Percentiles rank a stretch among this genome's conserved stretches.
Conservation (phyloP, 1,284 basidiomycete genomes). For the Ustilago crameri region DNA sequence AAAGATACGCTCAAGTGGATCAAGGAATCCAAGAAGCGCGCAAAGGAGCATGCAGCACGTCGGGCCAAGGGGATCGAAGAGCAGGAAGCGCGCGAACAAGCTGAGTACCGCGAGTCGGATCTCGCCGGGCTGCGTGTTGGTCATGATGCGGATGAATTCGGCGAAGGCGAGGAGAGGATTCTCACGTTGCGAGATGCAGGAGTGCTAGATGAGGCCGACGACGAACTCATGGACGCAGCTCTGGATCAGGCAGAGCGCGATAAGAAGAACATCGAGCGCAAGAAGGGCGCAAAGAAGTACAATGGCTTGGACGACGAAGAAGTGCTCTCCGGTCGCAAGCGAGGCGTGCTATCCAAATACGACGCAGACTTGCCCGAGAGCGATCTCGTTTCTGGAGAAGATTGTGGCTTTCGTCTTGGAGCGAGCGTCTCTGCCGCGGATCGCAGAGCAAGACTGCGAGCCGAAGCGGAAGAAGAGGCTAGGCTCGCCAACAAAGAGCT, state of each 20-base stretch:
- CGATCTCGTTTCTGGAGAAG: slow-evolving; percentile 41
- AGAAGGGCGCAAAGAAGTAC: slow-evolving; percentile 89
- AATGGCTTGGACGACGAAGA: slow-evolving; percentile 98
- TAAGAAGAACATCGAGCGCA: slow-evolving; percentile 82
- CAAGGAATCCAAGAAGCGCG: slow-evolving; percentile 85
- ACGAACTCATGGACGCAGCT: slow-evolving; percentile 93
- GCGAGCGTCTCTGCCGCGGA: slow-evolving; percentile 34
- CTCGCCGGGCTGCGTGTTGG: slow-evolving; percentile 92
- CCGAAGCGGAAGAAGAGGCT: slow-evolving; percentile 74
- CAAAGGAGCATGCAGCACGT: slow-evolving; percentile 83
- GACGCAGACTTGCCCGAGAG: slow-evolving; percentile 84
- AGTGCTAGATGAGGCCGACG: slow-evolving; percentile 94
- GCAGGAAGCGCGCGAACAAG: slow-evolving; percentile 77
- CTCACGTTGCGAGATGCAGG: slow-evolving; percentile 95
- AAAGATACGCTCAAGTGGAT: slow-evolving; percentile 84
- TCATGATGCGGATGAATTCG: slow-evolving; percentile 83
- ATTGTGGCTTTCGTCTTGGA: slow-evolving; percentile 52
- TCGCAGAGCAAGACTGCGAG: slow-evolving; percentile 69
- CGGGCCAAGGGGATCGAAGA: slow-evolving; percentile 81
- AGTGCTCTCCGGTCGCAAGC: slow-evolving; percentile 75
- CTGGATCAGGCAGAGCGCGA: slow-evolving; percentile 85
- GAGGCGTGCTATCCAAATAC: slow-evolving; percentile 90
- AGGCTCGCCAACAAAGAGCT: slow-evolving; percentile 70
- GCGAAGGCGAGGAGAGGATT: slow-evolving; percentile 91
- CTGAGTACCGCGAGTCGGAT: slow-evolving; percentile 74